phyloP scores from a whole-genome alignment of 2,329 filamentous ascomycete species.

The Aureobasidium subglaciale region DNA sequence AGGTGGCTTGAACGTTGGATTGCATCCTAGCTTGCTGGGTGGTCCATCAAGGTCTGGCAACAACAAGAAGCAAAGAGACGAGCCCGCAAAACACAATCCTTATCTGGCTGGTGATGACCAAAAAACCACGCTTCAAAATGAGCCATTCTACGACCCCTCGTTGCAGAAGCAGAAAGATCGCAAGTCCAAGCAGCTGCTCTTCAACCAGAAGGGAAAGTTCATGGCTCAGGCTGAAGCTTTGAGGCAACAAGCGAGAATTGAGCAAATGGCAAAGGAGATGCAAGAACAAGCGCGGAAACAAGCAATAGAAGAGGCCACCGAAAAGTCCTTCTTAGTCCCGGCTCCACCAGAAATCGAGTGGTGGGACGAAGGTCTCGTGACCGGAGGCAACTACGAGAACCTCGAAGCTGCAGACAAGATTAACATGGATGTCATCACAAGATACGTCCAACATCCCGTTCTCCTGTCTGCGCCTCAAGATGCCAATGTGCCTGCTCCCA shows the following conservation, averaged over 20 bases:
- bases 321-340: constrained; percentile 82
- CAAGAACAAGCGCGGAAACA: constrained; percentile 79
- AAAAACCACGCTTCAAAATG: constrained; percentile 49
- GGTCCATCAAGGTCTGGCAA: constrained; percentile 28
- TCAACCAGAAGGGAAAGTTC: constrained; percentile 96
- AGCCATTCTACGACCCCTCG: constrained; percentile 77
- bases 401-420: constrained; percentile 51
- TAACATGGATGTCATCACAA: constrained; percentile 60
- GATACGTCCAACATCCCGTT: constrained; percentile 88
- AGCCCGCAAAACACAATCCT: constrained; percentile 36
- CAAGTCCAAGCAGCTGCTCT: constrained; percentile 68
- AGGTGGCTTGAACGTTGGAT: constrained; percentile 66
- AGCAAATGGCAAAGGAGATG: constrained; percentile 91
- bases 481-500: constrained; percentile 67
- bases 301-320: constrained; percentile 89
- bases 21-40: constrained; percentile 66
- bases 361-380: constrained; percentile 91
- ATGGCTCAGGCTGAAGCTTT: constrained; percentile 89
- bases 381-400: constrained; percentile 60
- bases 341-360: constrained; percentile 85
- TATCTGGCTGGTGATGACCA: constrained; percentile 30
- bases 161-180: constrained; percentile 56
- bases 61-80: constrained; percentile 40
- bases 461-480: constrained; percentile 87
- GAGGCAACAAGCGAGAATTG: constrained; percentile 77